Evolutionary conservation across 768 basidiomycete genomes (phyloP).

Genomic region (Auricularia sp.): DNA sequence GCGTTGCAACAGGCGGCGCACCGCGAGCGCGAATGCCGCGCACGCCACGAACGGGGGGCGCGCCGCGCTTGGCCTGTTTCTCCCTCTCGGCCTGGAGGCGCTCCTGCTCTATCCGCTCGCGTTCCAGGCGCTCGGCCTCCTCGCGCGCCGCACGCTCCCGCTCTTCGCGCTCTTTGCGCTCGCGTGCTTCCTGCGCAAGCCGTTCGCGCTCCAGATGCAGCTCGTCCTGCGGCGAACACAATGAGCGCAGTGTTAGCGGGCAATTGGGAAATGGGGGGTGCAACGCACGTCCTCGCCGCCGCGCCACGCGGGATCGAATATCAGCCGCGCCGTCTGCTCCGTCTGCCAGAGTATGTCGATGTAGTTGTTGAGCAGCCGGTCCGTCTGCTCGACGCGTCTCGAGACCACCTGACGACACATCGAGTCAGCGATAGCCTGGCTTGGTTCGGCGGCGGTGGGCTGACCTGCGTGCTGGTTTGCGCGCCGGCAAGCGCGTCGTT

Average conservation of each 20-base stretch:
- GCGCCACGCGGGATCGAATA: slow-evolving; percentile 69
- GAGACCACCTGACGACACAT: slow-evolving; percentile 42
- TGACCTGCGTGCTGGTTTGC: slow-evolving; percentile 60
- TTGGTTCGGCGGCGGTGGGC: slow-evolving; percentile 8
- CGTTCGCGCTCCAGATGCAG: slow-evolving; percentile 37
- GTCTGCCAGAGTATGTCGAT: slow-evolving; percentile 57
- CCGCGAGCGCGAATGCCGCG: not conserved
- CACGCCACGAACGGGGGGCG: not conserved
- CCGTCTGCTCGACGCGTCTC: slow-evolving; percentile 57
- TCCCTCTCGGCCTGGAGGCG: not conserved
- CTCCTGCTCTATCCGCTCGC: slow-evolving; percentile 20
- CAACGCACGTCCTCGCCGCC: slow-evolving; percentile 59
- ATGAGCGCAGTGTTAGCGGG: not conserved
- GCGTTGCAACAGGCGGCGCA: no score
- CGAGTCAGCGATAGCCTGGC: no score
- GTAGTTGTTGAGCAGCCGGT: slow-evolving; percentile 67
- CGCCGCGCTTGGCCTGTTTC: not conserved
- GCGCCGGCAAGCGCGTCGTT: slow-evolving; percentile 57
- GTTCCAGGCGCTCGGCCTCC: slow-evolving; percentile 34
- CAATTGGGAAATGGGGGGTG: not conserved
- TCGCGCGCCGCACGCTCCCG: slow-evolving; percentile 41
- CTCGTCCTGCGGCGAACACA: slow-evolving; percentile 46
- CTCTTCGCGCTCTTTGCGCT: slow-evolving; percentile 23
- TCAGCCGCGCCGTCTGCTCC: slow-evolving; percentile 53
- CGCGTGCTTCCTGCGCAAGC: slow-evolving; percentile 35